A percentile compares a stretch with the other conserved stretches of the same genome.
These are phyloP conservation scores for Coemansia sp. DNA, from an alignment of 192 early-diverging fungal genomes.

Conservation along the genomic window DNA sequence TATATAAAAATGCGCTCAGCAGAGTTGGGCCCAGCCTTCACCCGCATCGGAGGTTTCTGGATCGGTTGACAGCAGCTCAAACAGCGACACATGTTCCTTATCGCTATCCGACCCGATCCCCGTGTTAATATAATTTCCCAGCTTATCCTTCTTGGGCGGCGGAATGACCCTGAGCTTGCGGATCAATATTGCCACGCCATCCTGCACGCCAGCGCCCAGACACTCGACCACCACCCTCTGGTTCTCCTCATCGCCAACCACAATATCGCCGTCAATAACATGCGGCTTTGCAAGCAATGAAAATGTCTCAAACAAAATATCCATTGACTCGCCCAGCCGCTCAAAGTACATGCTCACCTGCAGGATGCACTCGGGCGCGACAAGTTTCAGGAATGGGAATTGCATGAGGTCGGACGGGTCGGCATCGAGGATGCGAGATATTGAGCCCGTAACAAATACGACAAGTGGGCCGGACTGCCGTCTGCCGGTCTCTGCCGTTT, in stretches of 20 bases:
- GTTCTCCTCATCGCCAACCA: slow-evolving; percentile 26
- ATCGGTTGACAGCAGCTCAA: background rate
- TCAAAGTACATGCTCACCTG: slow-evolving; percentile 34
- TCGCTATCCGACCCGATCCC: background rate
- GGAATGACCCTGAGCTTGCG: slow-evolving; percentile 3
- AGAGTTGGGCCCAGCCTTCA: background rate
- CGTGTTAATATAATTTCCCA: background rate
- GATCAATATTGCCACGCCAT: slow-evolving; percentile 38
- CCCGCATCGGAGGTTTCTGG: background rate
- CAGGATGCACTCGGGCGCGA: slow-evolving; percentile 34
- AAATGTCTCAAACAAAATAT: slow-evolving; percentile 42
- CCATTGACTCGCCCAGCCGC: slow-evolving; percentile 19
- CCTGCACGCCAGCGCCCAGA: slow-evolving; percentile 40
- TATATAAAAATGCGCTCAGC: too few relatives aligned
- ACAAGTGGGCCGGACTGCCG: slow-evolving; percentile 21
- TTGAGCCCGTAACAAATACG: slow-evolving; percentile 39
- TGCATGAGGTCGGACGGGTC: slow-evolving; percentile 31
- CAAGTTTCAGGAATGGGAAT: slow-evolving; percentile 40
- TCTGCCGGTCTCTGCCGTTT: slow-evolving; percentile 2
- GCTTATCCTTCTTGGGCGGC: background rate
- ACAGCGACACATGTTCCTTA: background rate
- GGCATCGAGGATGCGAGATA: slow-evolving; percentile 24
- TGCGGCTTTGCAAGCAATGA: slow-evolving; percentile 31
- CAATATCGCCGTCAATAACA: slow-evolving; percentile 37
- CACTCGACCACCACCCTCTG: slow-evolving; percentile 35